Evolutionary conservation across 192 early-diverging fungal genomes (phyloP).

Genomic region (Cladochytrium replicatum): DNA sequence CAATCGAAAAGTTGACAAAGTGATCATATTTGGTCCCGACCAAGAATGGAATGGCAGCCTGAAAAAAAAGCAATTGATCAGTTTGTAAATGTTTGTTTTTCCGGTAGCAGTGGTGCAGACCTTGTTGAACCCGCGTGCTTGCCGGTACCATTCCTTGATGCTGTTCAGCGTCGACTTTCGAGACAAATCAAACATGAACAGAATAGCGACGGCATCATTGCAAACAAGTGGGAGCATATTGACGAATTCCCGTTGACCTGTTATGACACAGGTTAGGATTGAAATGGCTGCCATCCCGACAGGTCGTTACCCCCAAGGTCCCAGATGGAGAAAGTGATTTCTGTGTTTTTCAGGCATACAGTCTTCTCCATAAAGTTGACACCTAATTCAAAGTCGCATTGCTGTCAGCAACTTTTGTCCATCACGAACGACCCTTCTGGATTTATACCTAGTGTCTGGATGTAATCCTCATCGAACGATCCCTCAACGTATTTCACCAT

Average conservation of each 20-base stretch:
- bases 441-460: conserved; percentile 78
- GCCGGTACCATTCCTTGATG: conserved; percentile 94
- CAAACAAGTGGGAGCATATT: conserved; percentile 97
- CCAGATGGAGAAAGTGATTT: conserved; percentile 96
- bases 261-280: neutral
- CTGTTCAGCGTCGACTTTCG: conserved; percentile 84
- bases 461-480: conserved; percentile 87
- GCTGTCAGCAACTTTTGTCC: conserved; percentile 8
- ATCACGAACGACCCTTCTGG: neutral
- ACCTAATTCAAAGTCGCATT: conserved; percentile 43
- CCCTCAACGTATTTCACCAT: conserved; percentile 99
- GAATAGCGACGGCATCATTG: conserved; percentile 87
- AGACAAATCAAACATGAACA: conserved; percentile 95
- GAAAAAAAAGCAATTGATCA: conserved; percentile 1
- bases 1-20: conserved; percentile 71
- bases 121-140: conserved; percentile 92
- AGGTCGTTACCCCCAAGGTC: conserved; percentile 72
- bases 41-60: conserved; percentile 88
- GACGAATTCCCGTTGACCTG: conserved; percentile 91
- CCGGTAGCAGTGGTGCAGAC: conserved; percentile 26
- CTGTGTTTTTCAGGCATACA: conserved; percentile 75
- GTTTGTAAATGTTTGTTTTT: neutral
- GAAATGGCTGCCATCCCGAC: neutral
- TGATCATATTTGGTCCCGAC: conserved; percentile 96
- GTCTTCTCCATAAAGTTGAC: conserved; percentile 98